phyloP scores from a whole-genome alignment of 1,284 basidiomycete species.

The Grifola frondosa region DNA sequence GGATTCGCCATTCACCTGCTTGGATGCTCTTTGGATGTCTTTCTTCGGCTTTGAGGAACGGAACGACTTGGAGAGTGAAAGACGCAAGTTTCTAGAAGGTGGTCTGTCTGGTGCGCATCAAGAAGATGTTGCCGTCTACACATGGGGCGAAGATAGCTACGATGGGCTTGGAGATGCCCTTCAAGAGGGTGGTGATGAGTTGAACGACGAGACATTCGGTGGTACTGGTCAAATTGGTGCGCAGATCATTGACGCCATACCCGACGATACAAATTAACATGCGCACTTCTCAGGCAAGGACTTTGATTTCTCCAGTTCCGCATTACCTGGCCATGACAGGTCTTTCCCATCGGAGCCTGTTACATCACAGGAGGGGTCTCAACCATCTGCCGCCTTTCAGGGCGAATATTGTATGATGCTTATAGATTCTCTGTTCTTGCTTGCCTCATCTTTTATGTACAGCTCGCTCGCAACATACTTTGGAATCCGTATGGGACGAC shows the following conservation, averaged over 20 bases:
- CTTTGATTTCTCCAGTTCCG: constrained; percentile 80
- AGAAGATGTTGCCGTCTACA: constrained; percentile 83
- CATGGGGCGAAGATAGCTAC: constrained; percentile 87
- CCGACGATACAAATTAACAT: constrained; percentile 1
- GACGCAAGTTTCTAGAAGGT: constrained; percentile 51
- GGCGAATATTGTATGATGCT: constrained; percentile 33
- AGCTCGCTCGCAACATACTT: constrained; percentile 45
- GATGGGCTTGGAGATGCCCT: constrained; percentile 88
- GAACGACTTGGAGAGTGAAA: constrained; percentile 62
- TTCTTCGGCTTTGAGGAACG: constrained; percentile 75
- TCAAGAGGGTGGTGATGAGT: constrained; percentile 85
- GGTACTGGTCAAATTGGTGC: constrained; percentile 65
- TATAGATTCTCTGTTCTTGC: constrained; percentile 27
- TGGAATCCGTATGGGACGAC: constrained; percentile 79
- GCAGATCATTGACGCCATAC: constrained; percentile 22
- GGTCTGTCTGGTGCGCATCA: constrained; percentile 36
- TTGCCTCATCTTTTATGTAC: constrained; percentile 32
- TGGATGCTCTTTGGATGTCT: constrained; percentile 52
- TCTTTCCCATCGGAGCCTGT: constrained; percentile 12
- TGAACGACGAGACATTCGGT: constrained; percentile 97
- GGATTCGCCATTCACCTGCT: no score
- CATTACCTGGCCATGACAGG: constrained; percentile 35
- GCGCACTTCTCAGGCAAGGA: constrained; percentile 69
- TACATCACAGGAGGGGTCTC: constrained; percentile 12
- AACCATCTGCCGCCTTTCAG: constrained; percentile 17